Base-by-base conservation (phyloP, 805 yeast species). In the Metschnikowia borealis region DNA sequence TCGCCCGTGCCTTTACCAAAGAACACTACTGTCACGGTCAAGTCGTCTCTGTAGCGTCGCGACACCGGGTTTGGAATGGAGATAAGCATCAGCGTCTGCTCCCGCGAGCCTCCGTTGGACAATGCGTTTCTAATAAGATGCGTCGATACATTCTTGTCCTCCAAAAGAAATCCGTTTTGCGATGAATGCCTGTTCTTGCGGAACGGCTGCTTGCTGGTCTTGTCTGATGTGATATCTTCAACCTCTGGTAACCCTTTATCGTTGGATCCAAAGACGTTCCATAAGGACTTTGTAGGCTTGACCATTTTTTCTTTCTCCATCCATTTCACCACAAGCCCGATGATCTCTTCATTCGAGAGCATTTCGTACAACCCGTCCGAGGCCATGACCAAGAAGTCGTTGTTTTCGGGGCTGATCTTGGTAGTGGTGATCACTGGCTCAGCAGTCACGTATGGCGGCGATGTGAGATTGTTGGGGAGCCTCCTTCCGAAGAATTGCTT, bases 371-470 rank as follows among this genome's bases (percentile, higher is more conserved):
- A 74, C 0, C 99, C 99, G 69, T 94, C 99, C 18, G 95, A 84
- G 0, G 92, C 99, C 80, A 94, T 74, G 32, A 94, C 96, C 65
- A 94, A 70, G 61, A 94, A 94, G 63, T 89, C 94, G 56, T 87
- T 84, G 56, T 84, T 81, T 18, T 77, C 73, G 0, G 90, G 85
- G 46, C 78, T 77, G 45, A 91, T 79, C 61, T 84, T 82, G 11
- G 91, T 85, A 2, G 96, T 84, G 2, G 96, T 86, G 23, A 91
- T 77, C 29, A 87, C 96, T 0, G 99, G 99, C 65, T 86, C 91
- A 0, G 99, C 98, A 1, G 99, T 94, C 35, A 94, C 97, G 66
- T 94, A 94, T 0, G 99, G 99, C 3, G 99, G 99, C 1, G 97
- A 85, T 52, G 83, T 74, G 53, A 89, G 77, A 57, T 82, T 80